These are phyloP conservation scores for Grosmannia huntii DNA, from an alignment of 2,329 filamentous ascomycete species.

Conservation along the genomic window DNA sequence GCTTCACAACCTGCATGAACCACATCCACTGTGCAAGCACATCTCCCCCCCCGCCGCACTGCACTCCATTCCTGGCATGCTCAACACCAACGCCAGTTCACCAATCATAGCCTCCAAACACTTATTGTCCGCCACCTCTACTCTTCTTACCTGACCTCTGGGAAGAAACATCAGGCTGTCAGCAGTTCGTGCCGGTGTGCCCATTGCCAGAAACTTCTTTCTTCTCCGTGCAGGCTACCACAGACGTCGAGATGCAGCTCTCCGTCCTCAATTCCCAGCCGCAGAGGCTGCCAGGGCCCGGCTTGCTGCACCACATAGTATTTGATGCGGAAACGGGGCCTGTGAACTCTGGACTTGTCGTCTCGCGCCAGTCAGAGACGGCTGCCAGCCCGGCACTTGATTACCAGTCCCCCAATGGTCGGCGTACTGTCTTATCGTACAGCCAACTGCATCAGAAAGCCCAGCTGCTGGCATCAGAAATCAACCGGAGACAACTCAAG, in stretches of 20 bases:
- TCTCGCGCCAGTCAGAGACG: neutral
- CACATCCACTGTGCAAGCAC: neutral
- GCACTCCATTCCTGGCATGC: neutral
- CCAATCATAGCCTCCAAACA: neutral
- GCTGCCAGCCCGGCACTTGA: constrained; percentile 42
- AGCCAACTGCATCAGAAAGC: constrained; percentile 45
- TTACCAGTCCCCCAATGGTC: constrained; percentile 38
- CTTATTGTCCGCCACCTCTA: too few species aligned
- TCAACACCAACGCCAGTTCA: neutral
- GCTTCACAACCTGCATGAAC: neutral
- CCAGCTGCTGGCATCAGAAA: constrained; percentile 38
- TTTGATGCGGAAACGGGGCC: constrained; percentile 17
- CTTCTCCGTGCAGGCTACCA: neutral
- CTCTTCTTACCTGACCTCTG: too few species aligned
- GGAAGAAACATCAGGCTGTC: too few species aligned
- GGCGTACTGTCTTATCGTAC: constrained; percentile 43
- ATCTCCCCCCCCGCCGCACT: neutral
- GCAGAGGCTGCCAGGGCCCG: constrained; percentile 27
- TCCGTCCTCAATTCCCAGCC: constrained; percentile 35
- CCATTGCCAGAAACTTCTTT: neutral
- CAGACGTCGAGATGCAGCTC: constrained; percentile 11
- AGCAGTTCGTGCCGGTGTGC: neutral
- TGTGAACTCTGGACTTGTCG: constrained; percentile 7
- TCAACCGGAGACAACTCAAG: constrained; percentile 19
- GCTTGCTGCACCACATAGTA: constrained; percentile 47